Conservation (phyloP, 768 basidiomycete species). For the Amanita rubescens region DNA sequence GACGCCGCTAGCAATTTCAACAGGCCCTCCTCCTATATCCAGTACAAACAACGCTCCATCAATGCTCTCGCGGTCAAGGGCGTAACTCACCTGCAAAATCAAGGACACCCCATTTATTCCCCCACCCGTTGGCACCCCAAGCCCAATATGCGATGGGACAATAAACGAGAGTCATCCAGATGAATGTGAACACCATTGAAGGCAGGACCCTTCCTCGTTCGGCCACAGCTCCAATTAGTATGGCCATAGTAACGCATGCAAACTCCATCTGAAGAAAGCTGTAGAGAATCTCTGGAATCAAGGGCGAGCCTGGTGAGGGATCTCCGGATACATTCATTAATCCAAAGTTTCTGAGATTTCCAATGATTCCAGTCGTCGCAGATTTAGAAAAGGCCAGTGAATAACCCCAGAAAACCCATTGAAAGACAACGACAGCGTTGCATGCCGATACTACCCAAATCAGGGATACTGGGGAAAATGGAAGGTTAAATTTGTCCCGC, state of each 20-base stretch:
- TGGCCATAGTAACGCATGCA: constrained; percentile 72
- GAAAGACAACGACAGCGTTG: constrained; percentile 71
- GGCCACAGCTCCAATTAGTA: constrained; percentile 73
- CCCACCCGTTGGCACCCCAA: constrained; percentile 82
- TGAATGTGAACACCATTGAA: constrained; percentile 71
- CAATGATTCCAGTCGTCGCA: constrained; percentile 69
- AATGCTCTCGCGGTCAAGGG: background rate
- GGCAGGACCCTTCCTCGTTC: constrained; percentile 84
- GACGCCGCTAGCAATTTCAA: constrained; percentile 82
- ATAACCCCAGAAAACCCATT: constrained; percentile 72
- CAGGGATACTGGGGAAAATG: constrained; percentile 41
- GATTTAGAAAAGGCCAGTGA: constrained; percentile 76
- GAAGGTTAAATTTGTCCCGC: constrained; percentile 3
- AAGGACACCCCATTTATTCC: constrained; percentile 73
- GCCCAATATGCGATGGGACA: constrained; percentile 84
- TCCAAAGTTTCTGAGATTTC: constrained; percentile 75
- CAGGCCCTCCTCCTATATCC: constrained; percentile 67
- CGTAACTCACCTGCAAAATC: constrained; percentile 72
- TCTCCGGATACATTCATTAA: constrained; percentile 61
- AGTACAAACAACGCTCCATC: background rate
- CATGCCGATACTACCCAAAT: constrained; percentile 69
- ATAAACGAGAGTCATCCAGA: constrained; percentile 88
- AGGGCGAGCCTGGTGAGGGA: constrained; percentile 72
- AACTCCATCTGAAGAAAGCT: constrained; percentile 87
- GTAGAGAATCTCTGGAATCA: constrained; percentile 79